Base-by-base conservation (phyloP, 1,284 basidiomycete genomes). In the Kalmanozyma brasiliensis region DNA sequence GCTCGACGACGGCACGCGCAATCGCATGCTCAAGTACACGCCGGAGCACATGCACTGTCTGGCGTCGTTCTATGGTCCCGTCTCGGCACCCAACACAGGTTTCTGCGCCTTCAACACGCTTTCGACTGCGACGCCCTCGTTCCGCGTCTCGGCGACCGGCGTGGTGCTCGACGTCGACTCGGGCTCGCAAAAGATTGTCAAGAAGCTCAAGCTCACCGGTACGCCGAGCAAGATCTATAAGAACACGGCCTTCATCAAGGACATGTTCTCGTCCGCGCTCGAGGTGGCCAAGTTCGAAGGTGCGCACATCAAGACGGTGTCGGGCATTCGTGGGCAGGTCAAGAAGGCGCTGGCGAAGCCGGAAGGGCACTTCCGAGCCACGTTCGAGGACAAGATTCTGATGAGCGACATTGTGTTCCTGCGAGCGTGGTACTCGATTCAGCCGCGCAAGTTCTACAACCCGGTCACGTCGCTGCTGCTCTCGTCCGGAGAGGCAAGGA, bases 41-140 rank as follows among this genome's bases (percentile, higher is more conserved):
- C 95, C 95, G 0, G 96, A 98, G 83, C 95, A 99, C 80, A 97
- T 96, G 93, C 96, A 98, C 82, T 98, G 95, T 79, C 92, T 91
- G 76, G 95, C 95, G 2, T 95, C 94, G 0, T 98, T 98, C 84
- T 82, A 78, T 40, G 78, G 73, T 1, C 78, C 80, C 9, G 52
- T 69, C 26, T 61, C 69, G 8, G 67, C 75, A 33, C 80, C 78
- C 16, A 97, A 97, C 83, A 97, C 93, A 0, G 94, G 95, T 8
- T 64, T 98, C 84, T 97, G 94, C 82, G 92, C 95, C 1, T 98
- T 99, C 86, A 98, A 95, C 83, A 89, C 91, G 1, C 84, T 99
- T 7, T 84, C 86, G 0, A 85, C 85, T 16, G 87, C 89, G 0
- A 85, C 85, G 0, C 84, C 90, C 0, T 89, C 89, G 0, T 99